Conservation (phyloP, 2,329 filamentous ascomycete species). For the Didymella keratinophila region DNA sequence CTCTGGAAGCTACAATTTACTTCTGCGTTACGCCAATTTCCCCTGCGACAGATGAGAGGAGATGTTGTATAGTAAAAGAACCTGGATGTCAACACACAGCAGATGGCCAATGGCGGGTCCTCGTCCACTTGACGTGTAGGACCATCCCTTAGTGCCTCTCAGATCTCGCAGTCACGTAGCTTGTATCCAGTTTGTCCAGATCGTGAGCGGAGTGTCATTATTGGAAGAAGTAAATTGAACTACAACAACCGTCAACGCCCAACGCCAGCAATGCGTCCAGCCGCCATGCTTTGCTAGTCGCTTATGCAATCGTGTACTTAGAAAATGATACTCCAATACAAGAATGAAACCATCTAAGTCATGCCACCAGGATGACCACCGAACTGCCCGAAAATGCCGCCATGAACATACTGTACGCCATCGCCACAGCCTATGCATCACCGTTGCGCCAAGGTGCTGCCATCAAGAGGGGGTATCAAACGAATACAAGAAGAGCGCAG, state of each 20-base stretch:
- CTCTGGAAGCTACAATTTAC: too few relatives aligned
- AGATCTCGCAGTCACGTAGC: not conserved
- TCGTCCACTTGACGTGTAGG: not conserved
- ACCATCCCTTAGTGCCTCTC: not conserved
- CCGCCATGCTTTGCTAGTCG: not conserved
- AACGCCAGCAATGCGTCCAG: conserved; percentile 7
- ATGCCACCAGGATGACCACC: not conserved
- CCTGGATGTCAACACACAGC: too few relatives aligned
- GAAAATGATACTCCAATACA: not conserved
- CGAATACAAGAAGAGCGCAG: conserved; percentile 3
- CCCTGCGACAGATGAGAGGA: too few relatives aligned
- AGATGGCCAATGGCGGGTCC: too few relatives aligned
- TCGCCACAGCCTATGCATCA: not conserved
- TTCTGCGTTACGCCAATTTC: too few relatives aligned
- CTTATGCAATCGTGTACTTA: not conserved
- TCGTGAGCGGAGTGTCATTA: not conserved
- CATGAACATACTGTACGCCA: not conserved
- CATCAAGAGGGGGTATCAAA: conserved; percentile 12
- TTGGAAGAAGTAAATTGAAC: not conserved
- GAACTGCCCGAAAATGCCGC: not conserved
- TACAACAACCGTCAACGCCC: not conserved
- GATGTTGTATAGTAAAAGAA: too few relatives aligned
- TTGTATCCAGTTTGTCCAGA: not conserved
- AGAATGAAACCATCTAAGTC: not conserved
- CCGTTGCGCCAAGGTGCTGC: conserved; percentile 3